Evolutionary conservation across 306 rosid genomes (phyloP).

Genomic region (Mimosa pudica): DNA sequence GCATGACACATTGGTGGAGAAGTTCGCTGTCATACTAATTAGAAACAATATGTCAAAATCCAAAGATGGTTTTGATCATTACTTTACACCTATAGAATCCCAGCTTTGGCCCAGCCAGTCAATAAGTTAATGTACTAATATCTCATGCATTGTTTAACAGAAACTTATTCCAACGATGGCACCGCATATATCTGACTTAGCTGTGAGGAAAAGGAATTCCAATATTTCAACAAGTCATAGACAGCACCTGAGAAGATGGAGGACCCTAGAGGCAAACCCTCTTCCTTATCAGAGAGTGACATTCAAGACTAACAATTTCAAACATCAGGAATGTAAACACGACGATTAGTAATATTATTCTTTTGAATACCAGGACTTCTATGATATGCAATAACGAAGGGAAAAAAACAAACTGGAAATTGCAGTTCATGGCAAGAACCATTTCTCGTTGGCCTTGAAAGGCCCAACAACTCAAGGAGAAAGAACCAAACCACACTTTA

Average conservation of each 20-base stretch:
- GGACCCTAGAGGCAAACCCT: slow-evolving; percentile 82
- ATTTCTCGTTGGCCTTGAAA: background rate
- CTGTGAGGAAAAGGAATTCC: slow-evolving; percentile 1
- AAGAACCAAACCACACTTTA: background rate
- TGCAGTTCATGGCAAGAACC: background rate
- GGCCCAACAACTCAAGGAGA: background rate
- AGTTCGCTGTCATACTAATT: background rate
- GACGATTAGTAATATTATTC: slow-evolving; percentile 4
- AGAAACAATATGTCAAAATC: background rate
- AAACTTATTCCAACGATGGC: slow-evolving; percentile 22
- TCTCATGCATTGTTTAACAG: background rate
- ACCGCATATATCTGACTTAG: slow-evolving; percentile 2
- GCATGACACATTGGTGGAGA: background rate
- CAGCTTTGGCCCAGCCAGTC: background rate
- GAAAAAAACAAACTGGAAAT: slow-evolving; percentile 24
- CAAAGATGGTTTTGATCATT: background rate
- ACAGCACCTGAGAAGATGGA: slow-evolving; percentile 93
- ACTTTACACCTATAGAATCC: background rate
- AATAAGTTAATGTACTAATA: background rate
- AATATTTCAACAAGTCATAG: background rate
- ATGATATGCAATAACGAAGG: background rate
- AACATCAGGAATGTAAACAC: slow-evolving; percentile 59
- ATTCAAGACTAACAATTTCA: slow-evolving; percentile 93
- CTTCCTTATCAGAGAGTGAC: slow-evolving; percentile 87
- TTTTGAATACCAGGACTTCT: background rate